Evolutionary conservation across 306 rosid species (phyloP).

Genomic region (Abrus pulchellus): DNA sequence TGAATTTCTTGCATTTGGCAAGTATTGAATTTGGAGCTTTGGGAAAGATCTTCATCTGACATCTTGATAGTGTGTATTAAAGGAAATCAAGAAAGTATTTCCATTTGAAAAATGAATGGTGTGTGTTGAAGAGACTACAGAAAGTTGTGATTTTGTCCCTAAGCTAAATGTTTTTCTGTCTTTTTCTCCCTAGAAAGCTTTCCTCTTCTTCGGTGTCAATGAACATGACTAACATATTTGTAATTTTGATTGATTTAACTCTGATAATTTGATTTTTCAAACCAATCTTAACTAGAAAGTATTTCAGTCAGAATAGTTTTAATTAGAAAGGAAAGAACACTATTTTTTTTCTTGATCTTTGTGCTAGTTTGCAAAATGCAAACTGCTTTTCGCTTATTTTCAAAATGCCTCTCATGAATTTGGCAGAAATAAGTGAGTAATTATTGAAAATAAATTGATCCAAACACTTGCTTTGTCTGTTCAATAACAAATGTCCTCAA

Average conservation of each 20-base stretch:
- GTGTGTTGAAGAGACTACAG: slow-evolving; percentile 2
- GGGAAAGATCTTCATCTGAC: not conserved
- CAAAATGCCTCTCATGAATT: no score
- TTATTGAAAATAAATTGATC: no score
- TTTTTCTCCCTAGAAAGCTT: not conserved
- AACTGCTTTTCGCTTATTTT: no score
- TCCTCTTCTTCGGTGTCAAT: not conserved
- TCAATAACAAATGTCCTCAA: not conserved
- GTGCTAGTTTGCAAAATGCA: no score
- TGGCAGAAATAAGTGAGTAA: no score
- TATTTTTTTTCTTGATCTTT: not conserved
- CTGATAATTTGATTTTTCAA: not conserved
- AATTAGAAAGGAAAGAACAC: not conserved
- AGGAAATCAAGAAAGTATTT: not conserved
- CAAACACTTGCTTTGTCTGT: not conserved
- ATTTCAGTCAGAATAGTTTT: not conserved
- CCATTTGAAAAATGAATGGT: no score
- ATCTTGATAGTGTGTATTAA: not conserved
- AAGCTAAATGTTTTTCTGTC: not conserved
- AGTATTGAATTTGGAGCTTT: slow-evolving; percentile 6
- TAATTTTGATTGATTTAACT: no score
- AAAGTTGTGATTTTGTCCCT: not conserved
- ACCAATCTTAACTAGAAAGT: not conserved
- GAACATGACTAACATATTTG: no score
- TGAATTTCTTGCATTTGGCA: not conserved